A percentile compares a stretch with the other conserved stretches of the same genome.
phyloP scores from a whole-genome alignment of 768 basidiomycete species.

The Ramaria sp. region DNA sequence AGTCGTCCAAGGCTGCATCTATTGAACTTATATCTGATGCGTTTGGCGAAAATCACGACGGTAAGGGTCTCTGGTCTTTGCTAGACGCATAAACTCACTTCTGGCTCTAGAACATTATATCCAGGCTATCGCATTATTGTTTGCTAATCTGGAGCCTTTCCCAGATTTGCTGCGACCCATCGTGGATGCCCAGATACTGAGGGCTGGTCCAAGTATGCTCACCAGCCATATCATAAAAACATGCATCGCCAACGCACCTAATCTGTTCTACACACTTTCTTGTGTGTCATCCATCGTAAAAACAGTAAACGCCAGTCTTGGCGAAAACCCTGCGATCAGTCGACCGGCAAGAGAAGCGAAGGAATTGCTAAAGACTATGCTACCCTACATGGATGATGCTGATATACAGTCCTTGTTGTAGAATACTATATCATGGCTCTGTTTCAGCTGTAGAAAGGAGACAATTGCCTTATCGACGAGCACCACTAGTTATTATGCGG shows the following conservation, averaged over 20 bases:
- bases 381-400: constrained; percentile 24
- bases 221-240: constrained; percentile 43
- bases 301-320: constrained; percentile 61
- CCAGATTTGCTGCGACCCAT: constrained; percentile 52
- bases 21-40: constrained; percentile 69
- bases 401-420: constrained; percentile 15
- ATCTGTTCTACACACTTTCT: constrained; percentile 56
- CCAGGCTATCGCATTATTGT: constrained; percentile 49
- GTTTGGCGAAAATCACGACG: constrained; percentile 62
- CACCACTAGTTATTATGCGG: neutral
- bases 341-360: constrained; percentile 76
- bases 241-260: constrained; percentile 28
- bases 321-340: constrained; percentile 60
- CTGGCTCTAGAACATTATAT: constrained; percentile 50
- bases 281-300: constrained; percentile 53
- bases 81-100: neutral
- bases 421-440: neutral
- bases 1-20: constrained; percentile 60
- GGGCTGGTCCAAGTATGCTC: constrained; percentile 18
- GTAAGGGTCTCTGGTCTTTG: constrained; percentile 24
- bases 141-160: constrained; percentile 51
- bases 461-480: no score
- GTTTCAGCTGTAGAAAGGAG: no score
- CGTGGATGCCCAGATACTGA: constrained; percentile 28
- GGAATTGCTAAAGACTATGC: constrained; percentile 41